A percentile compares a stretch with the other conserved stretches of the same genome.
Evolutionary conservation across 1,284 basidiomycete species (phyloP).

Genomic region (Thelephora terrestris): DNA sequence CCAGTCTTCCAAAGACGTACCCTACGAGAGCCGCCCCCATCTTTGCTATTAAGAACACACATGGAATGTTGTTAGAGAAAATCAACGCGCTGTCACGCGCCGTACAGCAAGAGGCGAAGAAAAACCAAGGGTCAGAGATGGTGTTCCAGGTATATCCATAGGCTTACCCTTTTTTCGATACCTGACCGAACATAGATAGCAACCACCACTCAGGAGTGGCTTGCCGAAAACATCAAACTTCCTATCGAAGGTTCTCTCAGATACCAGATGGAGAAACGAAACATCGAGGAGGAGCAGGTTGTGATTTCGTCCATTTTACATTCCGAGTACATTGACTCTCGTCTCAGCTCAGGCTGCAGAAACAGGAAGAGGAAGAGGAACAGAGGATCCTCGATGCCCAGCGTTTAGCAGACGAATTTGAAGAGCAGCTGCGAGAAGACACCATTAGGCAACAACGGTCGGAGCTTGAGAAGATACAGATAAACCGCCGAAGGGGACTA

Average conservation of each 20-base stretch:
- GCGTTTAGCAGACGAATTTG: conserved; percentile 42
- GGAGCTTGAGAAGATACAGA: conserved; percentile 37
- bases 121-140: conserved; percentile 54
- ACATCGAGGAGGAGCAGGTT: conserved; percentile 53
- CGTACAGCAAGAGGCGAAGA: conserved; percentile 53
- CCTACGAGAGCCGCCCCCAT: conserved; percentile 55
- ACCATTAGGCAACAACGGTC: conserved; percentile 39
- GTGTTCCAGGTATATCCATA: conserved; percentile 50
- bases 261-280: conserved; percentile 61
- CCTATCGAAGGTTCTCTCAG: conserved; percentile 63
- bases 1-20: conserved; percentile 70
- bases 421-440: conserved; percentile 53
- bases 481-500: conserved; percentile 47
- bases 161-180: neutral
- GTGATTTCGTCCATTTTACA: conserved; percentile 10
- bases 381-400: conserved; percentile 35
- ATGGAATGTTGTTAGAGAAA: conserved; percentile 44
- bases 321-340: neutral
- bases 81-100: conserved; percentile 41
- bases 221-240: conserved; percentile 44
- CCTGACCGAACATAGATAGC: conserved; percentile 38
- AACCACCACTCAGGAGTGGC: conserved; percentile 61
- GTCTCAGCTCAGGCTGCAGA: conserved; percentile 27
- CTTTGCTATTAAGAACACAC: conserved; percentile 54
- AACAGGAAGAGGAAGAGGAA: conserved; percentile 41